Evolutionary conservation across 2,329 filamentous ascomycete genomes (phyloP).

Genomic region (Fusarium nelsonii): DNA sequence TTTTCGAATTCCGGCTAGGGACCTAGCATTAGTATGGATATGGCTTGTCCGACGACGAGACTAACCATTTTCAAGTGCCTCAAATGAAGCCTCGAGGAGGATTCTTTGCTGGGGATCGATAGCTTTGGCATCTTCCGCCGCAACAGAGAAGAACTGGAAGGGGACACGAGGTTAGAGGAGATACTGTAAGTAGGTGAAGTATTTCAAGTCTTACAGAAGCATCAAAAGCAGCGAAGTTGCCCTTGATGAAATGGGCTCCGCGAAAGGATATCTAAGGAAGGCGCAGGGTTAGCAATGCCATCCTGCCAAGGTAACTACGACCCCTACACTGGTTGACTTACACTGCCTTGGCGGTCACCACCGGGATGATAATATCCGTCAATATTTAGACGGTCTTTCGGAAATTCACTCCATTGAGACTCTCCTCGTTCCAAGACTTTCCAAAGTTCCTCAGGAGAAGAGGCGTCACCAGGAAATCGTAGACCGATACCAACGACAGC

Average conservation of each 20-base stretch:
- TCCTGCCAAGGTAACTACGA: background rate
- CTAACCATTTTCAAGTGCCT: slow-evolving; percentile 63
- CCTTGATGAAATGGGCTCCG: slow-evolving; percentile 65
- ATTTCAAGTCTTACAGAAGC: slow-evolving; percentile 56
- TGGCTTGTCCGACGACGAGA: background rate
- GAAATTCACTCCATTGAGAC: slow-evolving; percentile 64
- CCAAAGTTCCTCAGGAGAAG: slow-evolving; percentile 61
- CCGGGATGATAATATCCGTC: slow-evolving; percentile 67
- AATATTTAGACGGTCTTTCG: slow-evolving; percentile 62
- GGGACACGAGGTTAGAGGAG: slow-evolving; percentile 8
- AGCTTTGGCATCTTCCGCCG: slow-evolving; percentile 63
- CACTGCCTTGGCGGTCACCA: slow-evolving; percentile 61
- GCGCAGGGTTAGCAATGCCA: slow-evolving; percentile 17
- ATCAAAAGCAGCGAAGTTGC: slow-evolving; percentile 62
- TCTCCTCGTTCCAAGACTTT: slow-evolving; percentile 58
- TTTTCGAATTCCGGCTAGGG: slow-evolving; percentile 59
- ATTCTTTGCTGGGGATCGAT: slow-evolving; percentile 68
- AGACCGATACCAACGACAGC: slow-evolving; percentile 66
- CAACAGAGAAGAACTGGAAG: slow-evolving; percentile 64
- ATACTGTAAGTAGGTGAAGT: background rate
- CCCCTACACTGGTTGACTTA: slow-evolving; percentile 48
- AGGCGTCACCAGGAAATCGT: slow-evolving; percentile 64
- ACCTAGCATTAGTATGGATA: background rate
- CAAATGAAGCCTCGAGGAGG: slow-evolving; percentile 64
- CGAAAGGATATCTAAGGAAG: slow-evolving; percentile 58